Conservation (phyloP, 2,329 filamentous ascomycete genomes). For the Chlorencoelia australis region DNA sequence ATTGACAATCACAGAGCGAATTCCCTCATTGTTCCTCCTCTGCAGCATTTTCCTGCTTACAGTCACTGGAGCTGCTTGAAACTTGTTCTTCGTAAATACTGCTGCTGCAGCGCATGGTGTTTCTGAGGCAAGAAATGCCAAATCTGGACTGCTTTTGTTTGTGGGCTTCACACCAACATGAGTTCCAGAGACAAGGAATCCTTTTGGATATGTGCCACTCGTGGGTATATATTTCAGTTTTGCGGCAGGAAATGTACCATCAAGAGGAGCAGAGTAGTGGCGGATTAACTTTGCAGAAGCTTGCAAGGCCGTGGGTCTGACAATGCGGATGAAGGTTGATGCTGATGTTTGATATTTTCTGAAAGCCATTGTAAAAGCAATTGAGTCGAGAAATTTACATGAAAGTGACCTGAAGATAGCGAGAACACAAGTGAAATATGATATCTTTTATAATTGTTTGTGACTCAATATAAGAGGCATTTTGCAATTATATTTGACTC, state of each 20-base stretch:
- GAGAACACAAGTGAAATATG: no score
- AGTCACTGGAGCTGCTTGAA: constrained; percentile 90
- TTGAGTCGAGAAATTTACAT: no score
- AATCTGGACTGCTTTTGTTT: constrained; percentile 84
- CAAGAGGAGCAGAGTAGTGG: constrained; percentile 48
- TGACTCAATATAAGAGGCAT: no score
- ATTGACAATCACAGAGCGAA: constrained; percentile 82
- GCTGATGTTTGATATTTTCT: constrained; percentile 15
- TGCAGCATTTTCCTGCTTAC: constrained; percentile 67
- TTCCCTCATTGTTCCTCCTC: constrained; percentile 53
- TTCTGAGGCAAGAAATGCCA: constrained; percentile 82
- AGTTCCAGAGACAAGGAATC: constrained; percentile 77
- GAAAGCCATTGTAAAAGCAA: constrained; percentile 22
- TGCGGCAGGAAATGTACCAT: constrained; percentile 55
- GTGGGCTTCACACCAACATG: constrained; percentile 89
- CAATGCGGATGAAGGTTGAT: constrained; percentile 16
- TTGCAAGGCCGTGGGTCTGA: constrained; percentile 17
- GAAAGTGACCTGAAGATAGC: no score
- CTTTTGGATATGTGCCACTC: constrained; percentile 77
- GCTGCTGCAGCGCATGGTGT: constrained; percentile 77
- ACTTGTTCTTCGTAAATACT: constrained; percentile 97
- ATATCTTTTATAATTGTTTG: no score
- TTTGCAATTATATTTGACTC: no score
- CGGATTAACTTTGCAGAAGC: constrained; percentile 25
- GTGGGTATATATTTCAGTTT: constrained; percentile 89